Base-by-base conservation (phyloP, 2,329 filamentous ascomycete species). In the Aureobasidium sp. region DNA sequence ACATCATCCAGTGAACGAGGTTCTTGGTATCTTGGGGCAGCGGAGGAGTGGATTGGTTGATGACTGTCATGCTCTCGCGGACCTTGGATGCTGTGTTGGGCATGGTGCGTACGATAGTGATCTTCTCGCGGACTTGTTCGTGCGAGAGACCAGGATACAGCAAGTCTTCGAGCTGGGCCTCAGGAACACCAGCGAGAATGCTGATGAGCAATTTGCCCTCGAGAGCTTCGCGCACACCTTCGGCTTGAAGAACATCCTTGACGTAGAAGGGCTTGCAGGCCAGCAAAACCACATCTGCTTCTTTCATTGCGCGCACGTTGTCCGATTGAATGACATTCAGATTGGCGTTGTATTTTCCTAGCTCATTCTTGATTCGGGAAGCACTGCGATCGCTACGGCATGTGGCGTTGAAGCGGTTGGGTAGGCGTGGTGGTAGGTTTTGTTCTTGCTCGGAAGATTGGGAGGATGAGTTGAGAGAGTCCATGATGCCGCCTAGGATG, bases 21-120 rank as follows among this genome's bases (percentile, higher is more conserved):
- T 70, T 64, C 70, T 82, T 77, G 34, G 80, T 80, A 20, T 78
- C 75, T 1, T 79, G 70, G 5, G 81, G 78, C 15, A 90, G 77
- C 3, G 85, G 80, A 9, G 86, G 84, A 9, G 77, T 79, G 7
- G 81, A 79, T 0, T 81, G 85, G 52, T 84, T 86, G 67, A 96
- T 87, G 60, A 94, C 79, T 9, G 79, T 93, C 89, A 94, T 94
- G 67, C 84, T 87, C 74, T 95, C 87, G 51, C 89, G 79, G 63
- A 95, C 87, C 53, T 89, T 81, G 29, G 87, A 86, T 12, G 90
- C 90, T 0, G 89, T 92, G 77, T 95, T 95, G 68, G 90, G 90
- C 84, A 95, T 91, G 61, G 88, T 90, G 36, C 90, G 82, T 5
- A 95, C 86, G 48, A 94, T 81, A 46, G 83, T 79, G 74, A 79